Evolutionary conservation across 2,329 filamentous ascomycete species (phyloP).

Genomic region (Claviceps arundinis): DNA sequence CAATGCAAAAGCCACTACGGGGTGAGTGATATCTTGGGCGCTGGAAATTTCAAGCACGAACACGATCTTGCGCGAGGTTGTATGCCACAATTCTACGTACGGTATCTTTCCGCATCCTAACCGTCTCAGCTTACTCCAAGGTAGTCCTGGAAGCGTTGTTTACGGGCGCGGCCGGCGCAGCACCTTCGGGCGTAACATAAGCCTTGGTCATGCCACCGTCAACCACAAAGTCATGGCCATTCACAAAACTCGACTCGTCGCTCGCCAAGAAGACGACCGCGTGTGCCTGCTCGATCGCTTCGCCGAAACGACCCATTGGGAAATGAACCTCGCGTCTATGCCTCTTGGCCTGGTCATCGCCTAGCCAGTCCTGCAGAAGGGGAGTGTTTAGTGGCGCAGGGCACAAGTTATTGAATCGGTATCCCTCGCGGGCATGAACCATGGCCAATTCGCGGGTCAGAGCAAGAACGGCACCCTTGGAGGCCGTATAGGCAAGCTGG

Average conservation of each 20-base stretch:
- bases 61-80: not conserved
- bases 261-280: conserved; percentile 78
- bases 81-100: not conserved
- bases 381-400: conserved; percentile 88
- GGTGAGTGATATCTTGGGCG: not conserved
- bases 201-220: conserved; percentile 94
- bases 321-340: conserved; percentile 78
- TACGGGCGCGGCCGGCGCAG: conserved; percentile 36
- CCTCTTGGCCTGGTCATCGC: conserved; percentile 72
- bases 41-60: not conserved
- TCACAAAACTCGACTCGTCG: conserved; percentile 82
- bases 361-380: conserved; percentile 84
- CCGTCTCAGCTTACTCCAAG: conserved; percentile 20
- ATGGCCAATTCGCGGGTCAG: conserved; percentile 85
- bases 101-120: not conserved
- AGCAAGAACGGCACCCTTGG: conserved; percentile 83
- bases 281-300: conserved; percentile 87
- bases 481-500: conserved; percentile 85
- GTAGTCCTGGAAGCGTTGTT: conserved; percentile 46
- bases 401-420: conserved; percentile 81
- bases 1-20: not conserved
- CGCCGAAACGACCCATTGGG: conserved; percentile 75
- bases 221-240: conserved; percentile 83
- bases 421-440: conserved; percentile 79
- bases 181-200: conserved; percentile 60